Percentiles rank a stretch among this genome's conserved stretches.
phyloP scores from a whole-genome alignment of 23 red algal genomes.

The Gracilariopsis chorda region DNA sequence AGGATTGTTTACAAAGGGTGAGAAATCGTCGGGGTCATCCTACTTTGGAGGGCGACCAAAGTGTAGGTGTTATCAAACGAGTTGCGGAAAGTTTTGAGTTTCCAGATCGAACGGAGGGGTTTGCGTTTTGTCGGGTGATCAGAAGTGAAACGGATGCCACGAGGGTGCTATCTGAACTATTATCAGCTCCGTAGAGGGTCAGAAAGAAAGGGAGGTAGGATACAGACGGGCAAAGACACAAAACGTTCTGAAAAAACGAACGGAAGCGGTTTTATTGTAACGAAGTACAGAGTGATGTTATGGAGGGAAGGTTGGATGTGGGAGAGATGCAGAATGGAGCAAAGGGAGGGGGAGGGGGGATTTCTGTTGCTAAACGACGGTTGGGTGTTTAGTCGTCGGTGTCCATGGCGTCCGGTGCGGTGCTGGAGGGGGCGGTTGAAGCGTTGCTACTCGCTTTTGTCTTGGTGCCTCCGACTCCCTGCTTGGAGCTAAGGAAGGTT shows the following conservation, averaged over 20 bases:
- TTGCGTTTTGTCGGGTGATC: constrained; percentile 42
- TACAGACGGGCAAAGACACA: background rate
- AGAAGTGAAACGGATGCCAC: background rate
- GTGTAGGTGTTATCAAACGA: background rate
- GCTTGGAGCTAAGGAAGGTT: constrained; percentile 54
- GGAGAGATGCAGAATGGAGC: background rate
- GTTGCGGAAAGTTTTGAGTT: constrained; percentile 13
- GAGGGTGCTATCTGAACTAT: background rate
- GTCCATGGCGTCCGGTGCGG: constrained; percentile 44
- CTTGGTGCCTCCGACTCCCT: constrained; percentile 27
- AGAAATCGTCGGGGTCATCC: background rate
- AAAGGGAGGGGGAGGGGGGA: background rate
- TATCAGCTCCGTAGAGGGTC: background rate
- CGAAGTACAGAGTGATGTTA: background rate
- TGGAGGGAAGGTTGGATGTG: background rate
- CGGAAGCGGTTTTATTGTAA: background rate
- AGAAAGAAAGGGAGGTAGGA: too few species aligned
- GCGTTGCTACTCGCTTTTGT: background rate
- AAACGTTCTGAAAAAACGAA: background rate
- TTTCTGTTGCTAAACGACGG: background rate
- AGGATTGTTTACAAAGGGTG: constrained; percentile 24
- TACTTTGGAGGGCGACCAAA: background rate
- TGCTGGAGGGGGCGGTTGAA: background rate
- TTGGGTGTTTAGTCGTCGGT: background rate
- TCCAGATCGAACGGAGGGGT: constrained; percentile 24